A percentile compares a stretch with the other conserved stretches of the same genome.
Conservation (phyloP, 495 filamentous ascomycete species). For the Hypoxylon rickii region DNA sequence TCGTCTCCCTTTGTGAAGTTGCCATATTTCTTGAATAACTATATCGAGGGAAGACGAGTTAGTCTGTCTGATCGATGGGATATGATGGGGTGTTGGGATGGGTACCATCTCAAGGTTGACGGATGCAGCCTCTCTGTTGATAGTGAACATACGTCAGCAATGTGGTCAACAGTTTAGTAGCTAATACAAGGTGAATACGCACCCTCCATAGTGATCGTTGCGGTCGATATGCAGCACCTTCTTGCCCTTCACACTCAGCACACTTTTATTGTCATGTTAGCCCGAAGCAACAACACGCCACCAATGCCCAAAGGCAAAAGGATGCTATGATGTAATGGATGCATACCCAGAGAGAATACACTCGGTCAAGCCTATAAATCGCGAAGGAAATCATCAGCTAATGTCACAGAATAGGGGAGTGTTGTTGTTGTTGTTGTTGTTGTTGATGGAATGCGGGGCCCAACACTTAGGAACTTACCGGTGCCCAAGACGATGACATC, state of each 20-base stretch:
- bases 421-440: conserved; percentile 3
- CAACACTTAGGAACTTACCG: conserved; percentile 58
- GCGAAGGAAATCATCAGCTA: conserved; percentile 9
- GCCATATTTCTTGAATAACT: conserved; percentile 96
- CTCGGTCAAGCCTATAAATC: conserved; percentile 85
- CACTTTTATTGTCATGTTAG: conserved; percentile 56
- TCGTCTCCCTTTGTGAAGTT: conserved; percentile 80
- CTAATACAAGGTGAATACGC: conserved; percentile 42
- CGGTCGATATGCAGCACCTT: conserved; percentile 99
- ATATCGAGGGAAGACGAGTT: conserved; percentile 22
- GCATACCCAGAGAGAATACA: conserved; percentile 94
- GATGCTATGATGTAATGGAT: conserved; percentile 22
- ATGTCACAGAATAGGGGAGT: background rate
- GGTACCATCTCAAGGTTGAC: conserved; percentile 90
- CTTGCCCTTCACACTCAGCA: conserved; percentile 97
- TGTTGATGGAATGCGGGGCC: conserved; percentile 44
- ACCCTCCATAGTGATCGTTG: conserved; percentile 99
- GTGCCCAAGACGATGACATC: conserved; percentile 98
- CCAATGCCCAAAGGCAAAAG: too few species aligned
- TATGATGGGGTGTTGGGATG: conserved; percentile 27
- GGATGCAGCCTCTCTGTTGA: conserved; percentile 81
- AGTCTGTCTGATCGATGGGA: conserved; percentile 17
- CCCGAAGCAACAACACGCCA: background rate
- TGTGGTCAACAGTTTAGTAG: background rate
- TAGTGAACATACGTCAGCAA: conserved; percentile 35